Evolutionary conservation across 495 filamentous ascomycete species (phyloP), one percentile per base, ranked within the genome.

Genomic region (Hamigera avellanea): DNA sequence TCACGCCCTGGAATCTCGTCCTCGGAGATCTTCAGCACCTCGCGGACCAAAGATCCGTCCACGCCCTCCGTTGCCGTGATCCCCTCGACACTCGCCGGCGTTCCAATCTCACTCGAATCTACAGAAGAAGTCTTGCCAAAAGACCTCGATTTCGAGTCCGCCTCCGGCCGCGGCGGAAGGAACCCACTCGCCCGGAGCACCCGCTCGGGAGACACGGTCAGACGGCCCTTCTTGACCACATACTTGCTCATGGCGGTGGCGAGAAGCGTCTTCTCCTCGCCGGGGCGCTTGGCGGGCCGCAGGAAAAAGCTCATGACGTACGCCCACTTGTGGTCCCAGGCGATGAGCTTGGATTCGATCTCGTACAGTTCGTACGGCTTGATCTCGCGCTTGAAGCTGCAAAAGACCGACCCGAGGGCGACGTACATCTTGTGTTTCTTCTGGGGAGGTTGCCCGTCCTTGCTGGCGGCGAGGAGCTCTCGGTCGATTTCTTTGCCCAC

Each of bases 261-360:
- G 42, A 81, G 75, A 23, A 95, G 66, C 15, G 62, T 62, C 43
- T 75, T 69, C 43, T 64, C 61, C 35, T 46, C 60, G n/a, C 58
- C 63, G 21, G 52, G 53, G 10, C 45, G 49, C 13, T 49, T 57
- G 3, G 60, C 65, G 29, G 63, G 55, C 46, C 69, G 62, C 18
- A 93, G 73, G 38, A 91, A 81, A 50, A 82, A 79, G 8, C 66
- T 77, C 8, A 87, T 59, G 7, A 84, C 56, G 55, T 83, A 91
- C 38, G 89, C 51, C 86, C 86, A 93, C 49, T 93, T 93, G 32
- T 70, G 60, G 52, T 93, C 83, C 82, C 82, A 87, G n/a, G 59
- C 61, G 32, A 84, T 50, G 25, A 86, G 54, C 27, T 75, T 60
- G 2, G 73, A 77, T 64, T 76, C 76, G 37, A 86, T 70, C 55